These are phyloP conservation scores for Agrocybe praecox DNA, from an alignment of 768 basidiomycete genomes.

Conservation along the genomic window DNA sequence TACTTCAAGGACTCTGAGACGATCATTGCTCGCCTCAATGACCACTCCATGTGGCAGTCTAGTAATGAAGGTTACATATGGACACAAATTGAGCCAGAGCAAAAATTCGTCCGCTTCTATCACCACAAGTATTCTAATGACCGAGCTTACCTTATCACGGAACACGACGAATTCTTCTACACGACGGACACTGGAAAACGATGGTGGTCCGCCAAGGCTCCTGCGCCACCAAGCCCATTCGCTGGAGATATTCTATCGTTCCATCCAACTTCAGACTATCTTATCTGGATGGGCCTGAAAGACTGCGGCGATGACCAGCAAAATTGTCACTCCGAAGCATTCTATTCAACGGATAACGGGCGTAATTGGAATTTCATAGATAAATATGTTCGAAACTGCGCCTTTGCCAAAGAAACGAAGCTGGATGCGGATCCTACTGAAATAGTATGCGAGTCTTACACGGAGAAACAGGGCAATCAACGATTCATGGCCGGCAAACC, in stretches of 20 bases:
- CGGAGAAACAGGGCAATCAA: slow-evolving; percentile 82
- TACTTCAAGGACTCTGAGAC: slow-evolving; percentile 92
- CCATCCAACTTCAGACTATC: slow-evolving; percentile 81
- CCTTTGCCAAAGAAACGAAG: slow-evolving; percentile 84
- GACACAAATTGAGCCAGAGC: slow-evolving; percentile 61
- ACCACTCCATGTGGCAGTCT: slow-evolving; percentile 89
- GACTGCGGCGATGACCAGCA: slow-evolving; percentile 51
- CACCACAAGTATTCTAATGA: slow-evolving; percentile 81
- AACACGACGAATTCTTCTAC: slow-evolving; percentile 60
- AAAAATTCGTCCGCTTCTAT: slow-evolving; percentile 80
- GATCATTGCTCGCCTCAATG: slow-evolving; percentile 77
- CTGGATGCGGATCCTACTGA: slow-evolving; percentile 82
- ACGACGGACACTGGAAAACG: slow-evolving; percentile 81
- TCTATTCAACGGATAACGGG: slow-evolving; percentile 79
- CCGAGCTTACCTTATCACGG: slow-evolving; percentile 91
- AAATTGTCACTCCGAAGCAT: slow-evolving; percentile 75
- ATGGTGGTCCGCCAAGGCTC: slow-evolving; percentile 66
- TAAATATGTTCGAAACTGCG: slow-evolving; percentile 86
- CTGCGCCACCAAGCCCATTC: slow-evolving; percentile 79
- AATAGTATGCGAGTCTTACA: slow-evolving; percentile 91
- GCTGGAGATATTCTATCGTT: slow-evolving; percentile 78
- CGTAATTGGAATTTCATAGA: slow-evolving; percentile 77
- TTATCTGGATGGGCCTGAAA: slow-evolving; percentile 87
- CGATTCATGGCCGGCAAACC: slow-evolving; percentile 60
- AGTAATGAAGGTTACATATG: slow-evolving; percentile 94